Conservation (phyloP, 2,329 filamentous ascomycete genomes). For the Fusarium decemcellulare region DNA sequence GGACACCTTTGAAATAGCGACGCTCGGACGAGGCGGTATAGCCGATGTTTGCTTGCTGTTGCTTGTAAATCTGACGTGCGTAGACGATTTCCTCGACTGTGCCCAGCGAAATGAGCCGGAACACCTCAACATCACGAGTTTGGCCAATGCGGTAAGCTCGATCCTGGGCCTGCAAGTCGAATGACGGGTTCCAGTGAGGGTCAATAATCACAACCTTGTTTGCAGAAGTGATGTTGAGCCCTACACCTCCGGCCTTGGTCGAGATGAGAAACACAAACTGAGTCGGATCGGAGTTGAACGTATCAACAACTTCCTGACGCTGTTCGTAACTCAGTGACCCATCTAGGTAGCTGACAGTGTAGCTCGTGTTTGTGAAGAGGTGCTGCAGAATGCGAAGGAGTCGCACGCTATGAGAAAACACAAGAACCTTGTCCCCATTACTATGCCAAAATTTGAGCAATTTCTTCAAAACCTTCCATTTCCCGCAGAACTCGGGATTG, state of each 20-base stretch:
- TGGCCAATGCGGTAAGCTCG: conserved; percentile 97
- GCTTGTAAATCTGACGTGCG: conserved; percentile 97
- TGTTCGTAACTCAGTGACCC: conserved; percentile 88
- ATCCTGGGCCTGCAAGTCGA: conserved; percentile 96
- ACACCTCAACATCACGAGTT: conserved; percentile 93
- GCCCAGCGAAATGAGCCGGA: conserved; percentile 89
- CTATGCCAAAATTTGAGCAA: conserved; percentile 91
- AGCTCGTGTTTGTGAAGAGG: conserved; percentile 89
- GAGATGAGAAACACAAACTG: conserved; percentile 98
- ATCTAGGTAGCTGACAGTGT: conserved; percentile 92
- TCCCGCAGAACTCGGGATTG: conserved; percentile 93
- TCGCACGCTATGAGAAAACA: conserved; percentile 94
- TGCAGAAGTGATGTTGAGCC: conserved; percentile 95
- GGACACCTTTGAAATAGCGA: conserved; percentile 95
- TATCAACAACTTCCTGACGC: conserved; percentile 84
- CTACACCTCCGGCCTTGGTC: conserved; percentile 92
- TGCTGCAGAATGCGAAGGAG: conserved; percentile 87
- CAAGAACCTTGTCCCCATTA: conserved; percentile 92
- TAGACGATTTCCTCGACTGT: conserved; percentile 99
- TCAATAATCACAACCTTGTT: conserved; percentile 99
- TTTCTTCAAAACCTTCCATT: conserved; percentile 93
- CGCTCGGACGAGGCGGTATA: conserved; percentile 94
- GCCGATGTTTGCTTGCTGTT: conserved; percentile 97
- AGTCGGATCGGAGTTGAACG: conserved; percentile 88
- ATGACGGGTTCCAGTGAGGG: conserved; percentile 97